Evolutionary conservation across 345 rosid genomes (phyloP), one percentile per base, ranked within the genome.

Genomic region (Garcia nutans): DNA sequence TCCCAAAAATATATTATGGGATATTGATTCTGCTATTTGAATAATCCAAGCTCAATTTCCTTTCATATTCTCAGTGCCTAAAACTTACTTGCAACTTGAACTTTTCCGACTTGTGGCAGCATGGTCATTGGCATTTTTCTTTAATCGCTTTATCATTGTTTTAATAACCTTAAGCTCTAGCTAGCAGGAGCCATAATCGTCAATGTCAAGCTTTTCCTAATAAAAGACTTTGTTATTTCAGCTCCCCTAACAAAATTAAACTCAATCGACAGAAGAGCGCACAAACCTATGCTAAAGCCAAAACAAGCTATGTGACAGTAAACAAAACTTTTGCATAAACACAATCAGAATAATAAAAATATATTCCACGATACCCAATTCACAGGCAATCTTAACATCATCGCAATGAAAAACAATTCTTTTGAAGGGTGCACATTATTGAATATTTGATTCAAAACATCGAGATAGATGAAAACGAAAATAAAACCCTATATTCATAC

Each of bases 361-460:
- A 50, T 49, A 31, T 47, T 62, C 69, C 74, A 72, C 31, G 12
- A n/a, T n/a, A 44, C 23, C 42, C 80, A 62, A 77, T 24, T 55
- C 63, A 64, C 64, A 69, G 79, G 75, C 23, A 41, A 13, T 63
- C 37, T 71, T 45, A 2, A 56, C 9, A 71, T 28, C 42, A 26
- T 65, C 76, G 55, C 55, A 37, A 10, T 74, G 37, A 58, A 64
- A 72, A 17, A 7, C 10, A 59, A 67, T 58, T 20, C 59, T 31
- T 26, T 56, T 22, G 19, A 45, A 28, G 45, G 24, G 80, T 6
- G 31, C 76, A 31, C 66, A 72, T 77, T 77, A 72, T 77, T 77
- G 58, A 77, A 26, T 6, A 71, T 70, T 59, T 11, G 13, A 59
- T 42, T 45, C 3, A 16, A 28, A 58, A 71, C 68, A 69, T 17